Evolutionary conservation across 2,329 filamentous ascomycete genomes (phyloP).

Genomic region (Beauveria medogensis): DNA sequence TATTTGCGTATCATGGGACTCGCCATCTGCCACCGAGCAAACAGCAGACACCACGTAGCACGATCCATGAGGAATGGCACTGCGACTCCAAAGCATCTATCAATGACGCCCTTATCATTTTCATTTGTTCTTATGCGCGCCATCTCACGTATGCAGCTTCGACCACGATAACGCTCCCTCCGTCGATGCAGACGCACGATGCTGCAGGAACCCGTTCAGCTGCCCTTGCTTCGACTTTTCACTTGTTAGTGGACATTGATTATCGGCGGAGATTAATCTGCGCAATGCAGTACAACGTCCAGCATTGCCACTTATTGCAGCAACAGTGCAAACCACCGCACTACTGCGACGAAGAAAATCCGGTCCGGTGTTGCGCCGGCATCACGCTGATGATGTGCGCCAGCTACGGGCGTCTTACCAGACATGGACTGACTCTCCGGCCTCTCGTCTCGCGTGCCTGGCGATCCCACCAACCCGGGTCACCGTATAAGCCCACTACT

Average conservation of each 20-base stretch:
- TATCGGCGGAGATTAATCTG: not conserved
- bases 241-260: not conserved
- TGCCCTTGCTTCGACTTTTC: not conserved
- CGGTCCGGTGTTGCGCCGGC: not conserved
- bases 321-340: not conserved
- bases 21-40: not conserved
- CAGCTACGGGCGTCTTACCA: not conserved
- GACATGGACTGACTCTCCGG: not conserved
- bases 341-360: not conserved
- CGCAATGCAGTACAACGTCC: not conserved
- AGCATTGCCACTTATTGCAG: not conserved
- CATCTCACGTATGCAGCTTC: not conserved
- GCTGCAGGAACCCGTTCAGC: slow-evolving; percentile 1
- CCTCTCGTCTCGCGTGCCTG: slow-evolving; percentile 4
- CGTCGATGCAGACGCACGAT: not conserved
- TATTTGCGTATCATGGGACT: too few relatives aligned
- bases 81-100: not conserved
- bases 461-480: not conserved
- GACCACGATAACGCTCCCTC: not conserved
- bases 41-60: not conserved
- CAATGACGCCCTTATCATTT: not conserved
- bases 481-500: not conserved
- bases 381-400: not conserved
- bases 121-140: not conserved
- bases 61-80: too few relatives aligned